Conservation (phyloP, 1,284 basidiomycete genomes). For the Moniliella sp. region DNA sequence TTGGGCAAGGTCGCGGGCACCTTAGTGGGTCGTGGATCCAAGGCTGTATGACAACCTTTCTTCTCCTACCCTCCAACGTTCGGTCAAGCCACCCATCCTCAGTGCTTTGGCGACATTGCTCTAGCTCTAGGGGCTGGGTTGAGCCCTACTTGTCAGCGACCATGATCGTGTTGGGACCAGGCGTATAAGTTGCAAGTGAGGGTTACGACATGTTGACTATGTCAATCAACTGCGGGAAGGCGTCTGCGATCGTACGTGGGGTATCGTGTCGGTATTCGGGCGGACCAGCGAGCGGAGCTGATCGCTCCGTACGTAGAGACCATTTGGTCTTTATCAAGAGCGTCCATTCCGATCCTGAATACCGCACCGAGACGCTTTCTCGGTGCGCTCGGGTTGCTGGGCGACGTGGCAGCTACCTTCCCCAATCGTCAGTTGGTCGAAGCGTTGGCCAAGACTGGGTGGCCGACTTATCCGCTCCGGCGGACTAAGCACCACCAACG, state of each 20-base stretch:
- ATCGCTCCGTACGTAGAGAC: conserved; percentile 53
- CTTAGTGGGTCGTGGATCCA: conserved; percentile 75
- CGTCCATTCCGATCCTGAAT: conserved; percentile 41
- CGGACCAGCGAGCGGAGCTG: conserved; percentile 49
- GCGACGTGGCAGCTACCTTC: conserved; percentile 69
- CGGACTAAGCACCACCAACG: conserved; percentile 37
- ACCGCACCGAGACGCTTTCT: conserved; percentile 59
- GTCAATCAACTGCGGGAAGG: conserved; percentile 73
- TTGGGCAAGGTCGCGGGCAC: conserved; percentile 59
- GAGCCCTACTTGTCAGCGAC: conserved; percentile 73
- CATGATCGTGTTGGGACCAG: conserved; percentile 72
- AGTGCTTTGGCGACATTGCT: conserved; percentile 88
- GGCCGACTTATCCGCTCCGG: conserved; percentile 47
- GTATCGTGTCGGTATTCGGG: conserved; percentile 71
- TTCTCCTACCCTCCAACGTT: conserved; percentile 68
- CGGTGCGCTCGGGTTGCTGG: conserved; percentile 60
- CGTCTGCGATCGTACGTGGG: conserved; percentile 86
- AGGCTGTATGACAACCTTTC: conserved; percentile 70
- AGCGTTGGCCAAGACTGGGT: conserved; percentile 63
- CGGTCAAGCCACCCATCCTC: conserved; percentile 85
- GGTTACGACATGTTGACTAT: conserved; percentile 81
- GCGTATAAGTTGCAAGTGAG: conserved; percentile 47
- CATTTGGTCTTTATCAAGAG: conserved; percentile 63
- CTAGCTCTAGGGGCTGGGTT: conserved; percentile 60
- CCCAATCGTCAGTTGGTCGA: conserved; percentile 40